A percentile compares a stretch with the other conserved stretches of the same genome.
phyloP scores from a whole-genome alignment of 495 filamentous ascomycete species.

The Tuber magnatum region DNA sequence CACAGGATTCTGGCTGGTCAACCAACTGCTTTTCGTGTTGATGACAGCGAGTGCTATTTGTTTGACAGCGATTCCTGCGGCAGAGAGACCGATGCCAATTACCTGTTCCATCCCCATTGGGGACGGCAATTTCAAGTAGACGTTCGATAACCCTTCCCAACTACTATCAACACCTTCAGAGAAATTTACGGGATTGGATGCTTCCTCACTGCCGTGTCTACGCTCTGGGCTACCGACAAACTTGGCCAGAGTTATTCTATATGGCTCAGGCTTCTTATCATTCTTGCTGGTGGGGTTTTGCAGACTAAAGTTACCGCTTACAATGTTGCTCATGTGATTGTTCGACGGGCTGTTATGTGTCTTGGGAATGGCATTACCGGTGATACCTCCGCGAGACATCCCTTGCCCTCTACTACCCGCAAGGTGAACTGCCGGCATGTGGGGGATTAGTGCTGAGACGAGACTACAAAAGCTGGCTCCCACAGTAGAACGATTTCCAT shows the following conservation, averaged over 20 bases:
- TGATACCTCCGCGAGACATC: conserved; percentile 39
- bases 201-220: conserved; percentile 49
- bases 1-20: too few species aligned
- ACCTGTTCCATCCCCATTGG: too few species aligned
- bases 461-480: conserved; percentile 48
- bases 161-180: conserved; percentile 49
- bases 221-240: conserved; percentile 49
- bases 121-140: conserved; percentile 53
- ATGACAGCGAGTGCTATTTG: too few species aligned
- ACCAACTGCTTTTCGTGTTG: too few species aligned
- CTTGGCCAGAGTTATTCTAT: conserved; percentile 43
- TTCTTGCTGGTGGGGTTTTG: conserved; percentile 42
- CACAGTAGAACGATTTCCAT: conserved; percentile 46
- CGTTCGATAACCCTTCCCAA: conserved; percentile 40
- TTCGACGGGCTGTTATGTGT: conserved; percentile 52
- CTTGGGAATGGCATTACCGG: conserved; percentile 49
- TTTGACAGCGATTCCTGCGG: too few species aligned
- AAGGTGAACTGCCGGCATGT: conserved; percentile 35
- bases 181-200: conserved; percentile 53
- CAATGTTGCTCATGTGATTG: conserved; percentile 51
- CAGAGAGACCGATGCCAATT: too few species aligned
- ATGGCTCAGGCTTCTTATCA: conserved; percentile 38
- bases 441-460: conserved; percentile 43
- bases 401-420: not conserved
- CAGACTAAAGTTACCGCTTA: conserved; percentile 50